A percentile compares a stretch with the other conserved stretches of the same genome.
phyloP scores from a whole-genome alignment of 495 filamentous ascomycete species.

The Niebla homalea region DNA sequence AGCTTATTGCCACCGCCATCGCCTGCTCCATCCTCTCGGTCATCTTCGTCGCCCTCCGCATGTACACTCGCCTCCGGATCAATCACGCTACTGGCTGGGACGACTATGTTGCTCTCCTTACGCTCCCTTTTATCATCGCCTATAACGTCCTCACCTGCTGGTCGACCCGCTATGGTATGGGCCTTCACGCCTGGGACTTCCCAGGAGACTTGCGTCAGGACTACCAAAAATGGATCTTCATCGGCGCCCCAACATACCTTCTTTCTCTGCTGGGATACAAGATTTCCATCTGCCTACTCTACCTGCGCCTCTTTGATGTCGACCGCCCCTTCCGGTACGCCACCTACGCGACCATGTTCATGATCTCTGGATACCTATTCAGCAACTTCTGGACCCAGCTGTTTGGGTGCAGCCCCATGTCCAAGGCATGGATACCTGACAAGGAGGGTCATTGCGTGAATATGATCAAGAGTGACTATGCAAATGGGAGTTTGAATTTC shows the following conservation, averaged over 20 bases:
- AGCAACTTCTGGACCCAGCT: constrained; percentile 27
- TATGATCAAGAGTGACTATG: constrained; percentile 19
- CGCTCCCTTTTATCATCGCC: constrained; percentile 8
- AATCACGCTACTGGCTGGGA: constrained; percentile 14
- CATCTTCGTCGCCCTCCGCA: constrained; percentile 14
- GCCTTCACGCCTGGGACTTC: neutral
- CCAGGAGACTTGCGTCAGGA: neutral
- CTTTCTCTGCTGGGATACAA: constrained; percentile 28
- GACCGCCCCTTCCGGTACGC: constrained; percentile 24
- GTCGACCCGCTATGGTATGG: constrained; percentile 3
- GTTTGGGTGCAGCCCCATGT: constrained; percentile 26
- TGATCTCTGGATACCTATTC: constrained; percentile 29
- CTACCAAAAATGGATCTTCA: constrained; percentile 22
- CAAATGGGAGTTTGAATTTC: constrained; percentile 25
- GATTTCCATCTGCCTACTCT: constrained; percentile 25
- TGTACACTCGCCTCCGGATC: constrained; percentile 11
- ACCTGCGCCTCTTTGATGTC: constrained; percentile 27
- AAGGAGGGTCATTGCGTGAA: constrained; percentile 28
- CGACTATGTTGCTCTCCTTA: constrained; percentile 10
- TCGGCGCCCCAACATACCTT: constrained; percentile 26
- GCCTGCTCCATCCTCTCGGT: constrained; percentile 7
- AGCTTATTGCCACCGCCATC: constrained; percentile 9
- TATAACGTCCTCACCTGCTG: constrained; percentile 13
- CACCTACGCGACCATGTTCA: constrained; percentile 27
- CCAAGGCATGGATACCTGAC: constrained; percentile 23